These are phyloP conservation scores for Ganoderma sinense DNA, from an alignment of 1,284 basidiomycete genomes.

Conservation along the genomic window DNA sequence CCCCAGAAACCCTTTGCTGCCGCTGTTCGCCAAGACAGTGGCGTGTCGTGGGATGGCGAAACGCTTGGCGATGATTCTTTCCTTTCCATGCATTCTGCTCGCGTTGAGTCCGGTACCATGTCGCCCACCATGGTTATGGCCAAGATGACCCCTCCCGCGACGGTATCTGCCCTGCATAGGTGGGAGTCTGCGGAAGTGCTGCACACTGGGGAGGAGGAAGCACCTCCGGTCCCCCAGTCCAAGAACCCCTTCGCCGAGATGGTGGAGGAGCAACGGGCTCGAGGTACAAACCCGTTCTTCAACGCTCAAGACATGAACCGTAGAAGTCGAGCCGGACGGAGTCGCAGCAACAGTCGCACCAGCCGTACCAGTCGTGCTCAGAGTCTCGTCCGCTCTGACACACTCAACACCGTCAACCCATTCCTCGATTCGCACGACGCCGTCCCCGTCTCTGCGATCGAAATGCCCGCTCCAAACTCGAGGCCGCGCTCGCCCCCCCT, in stretches of 20 bases:
- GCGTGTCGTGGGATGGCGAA: conserved; percentile 63
- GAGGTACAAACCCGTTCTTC: conserved; percentile 72
- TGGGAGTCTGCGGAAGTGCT: conserved; percentile 80
- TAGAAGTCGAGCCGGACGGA: conserved; percentile 29
- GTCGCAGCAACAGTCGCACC: conserved; percentile 38
- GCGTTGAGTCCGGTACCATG: conserved; percentile 56
- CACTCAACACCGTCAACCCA: conserved; percentile 34
- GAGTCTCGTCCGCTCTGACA: conserved; percentile 25
- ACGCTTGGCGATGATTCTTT: conserved; percentile 57
- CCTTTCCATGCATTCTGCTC: conserved; percentile 51
- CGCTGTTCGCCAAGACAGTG: conserved; percentile 43
- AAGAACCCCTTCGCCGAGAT: conserved; percentile 54
- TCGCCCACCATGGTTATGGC: conserved; percentile 52
- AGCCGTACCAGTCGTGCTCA: conserved; percentile 34
- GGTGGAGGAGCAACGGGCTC: conserved; percentile 45
- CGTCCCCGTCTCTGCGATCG: conserved; percentile 28
- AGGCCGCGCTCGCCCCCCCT: conserved; percentile 33
- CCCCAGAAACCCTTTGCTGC: conserved; percentile 50
- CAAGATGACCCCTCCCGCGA: conserved; percentile 66
- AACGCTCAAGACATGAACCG: conserved; percentile 47
- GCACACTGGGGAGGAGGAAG: conserved; percentile 47
- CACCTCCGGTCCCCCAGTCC: conserved; percentile 35
- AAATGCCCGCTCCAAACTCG: conserved; percentile 20
- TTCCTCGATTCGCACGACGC: conserved; percentile 42
- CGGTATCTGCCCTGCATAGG: conserved; percentile 54